Base-by-base conservation (phyloP, 805 yeast genomes). In the Nakazawaea sp. region DNA sequence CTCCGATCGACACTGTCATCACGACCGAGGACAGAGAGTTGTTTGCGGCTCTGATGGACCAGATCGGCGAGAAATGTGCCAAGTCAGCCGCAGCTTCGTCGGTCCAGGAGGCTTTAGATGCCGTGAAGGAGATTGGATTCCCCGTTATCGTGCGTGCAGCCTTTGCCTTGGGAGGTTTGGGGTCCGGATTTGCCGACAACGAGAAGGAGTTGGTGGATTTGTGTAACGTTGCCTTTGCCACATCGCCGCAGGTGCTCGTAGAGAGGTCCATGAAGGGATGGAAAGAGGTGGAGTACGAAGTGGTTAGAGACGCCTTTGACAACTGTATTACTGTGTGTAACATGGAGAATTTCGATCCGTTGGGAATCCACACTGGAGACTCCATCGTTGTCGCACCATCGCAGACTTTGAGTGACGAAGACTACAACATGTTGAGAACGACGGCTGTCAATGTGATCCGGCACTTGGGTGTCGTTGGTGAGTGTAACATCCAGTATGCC, bases 351-450 rank as follows among this genome's bases (percentile, higher is more conserved):
- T 90, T 90, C 50, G 98, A 90, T 65, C 98, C 98, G 32, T 74
- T 90, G 51, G 98, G 98, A 59, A 89, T 90, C 54, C 98, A 90
- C 59, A 90, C 98, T 43, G 98, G 98, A 73, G 98, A 90, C 62
- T 92, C 97, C 38, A 92, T 90, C 55, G 98, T 90, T 40, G 96
- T 90, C 55, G 98, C 98, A 38, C 98, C 98, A 35, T 89, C 97
- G 30, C 98, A 90, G 69, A 90, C 98, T 30, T 68, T 90, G 46
- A 83, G 96, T 15, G 97, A 90, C 58, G 96, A 86, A 59, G 98
- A 90, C 55, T 90, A 89, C 68, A 86, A 90, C 67, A 92, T 92
- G 97, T 73, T 90, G 58, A 80, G 98, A 68, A 83, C 97, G 35
- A 87, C 98, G 32, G 98, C 98, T 32, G 92, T 92, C 50, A 92